Conservation (phyloP, 1,284 basidiomycete species). For the Golubevia sp. region DNA sequence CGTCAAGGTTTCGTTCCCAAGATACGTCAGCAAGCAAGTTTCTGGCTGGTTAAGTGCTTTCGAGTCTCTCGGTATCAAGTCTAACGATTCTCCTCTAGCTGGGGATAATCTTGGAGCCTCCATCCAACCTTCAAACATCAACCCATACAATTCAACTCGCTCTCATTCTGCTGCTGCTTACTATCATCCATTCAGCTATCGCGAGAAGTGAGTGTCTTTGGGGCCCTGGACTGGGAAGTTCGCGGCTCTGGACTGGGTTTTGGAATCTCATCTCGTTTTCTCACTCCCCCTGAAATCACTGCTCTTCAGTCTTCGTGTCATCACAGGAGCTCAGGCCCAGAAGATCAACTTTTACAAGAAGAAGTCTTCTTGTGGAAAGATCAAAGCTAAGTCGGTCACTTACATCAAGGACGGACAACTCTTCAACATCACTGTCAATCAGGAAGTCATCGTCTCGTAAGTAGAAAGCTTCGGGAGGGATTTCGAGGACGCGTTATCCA, state of each 20-base stretch:
- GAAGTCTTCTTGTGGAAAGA: background rate
- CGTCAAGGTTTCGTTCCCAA: slow-evolving; percentile 48
- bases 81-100: slow-evolving; percentile 39
- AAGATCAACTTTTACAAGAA: slow-evolving; percentile 35
- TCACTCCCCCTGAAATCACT: slow-evolving; percentile 19
- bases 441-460: slow-evolving; percentile 50
- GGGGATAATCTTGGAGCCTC: slow-evolving; percentile 48
- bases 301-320: slow-evolving; percentile 35
- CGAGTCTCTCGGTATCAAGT: slow-evolving; percentile 27
- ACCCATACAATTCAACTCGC: slow-evolving; percentile 41
- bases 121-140: slow-evolving; percentile 47
- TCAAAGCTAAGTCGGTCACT: slow-evolving; percentile 27
- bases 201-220: background rate
- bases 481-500: too few species aligned
- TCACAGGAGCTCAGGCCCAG: slow-evolving; percentile 34
- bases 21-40: slow-evolving; percentile 42
- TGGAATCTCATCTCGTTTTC: too few species aligned
- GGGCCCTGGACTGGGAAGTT: too few species aligned
- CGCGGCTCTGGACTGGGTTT: too few species aligned
- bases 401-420: slow-evolving; percentile 23
- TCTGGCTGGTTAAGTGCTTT: slow-evolving; percentile 40
- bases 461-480: too few species aligned
- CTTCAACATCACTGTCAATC: slow-evolving; percentile 33
- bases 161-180: slow-evolving; percentile 46
- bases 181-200: slow-evolving; percentile 23